phyloP scores from a whole-genome alignment of 768 basidiomycete genomes.

The Strobilomyces dryophilus region DNA sequence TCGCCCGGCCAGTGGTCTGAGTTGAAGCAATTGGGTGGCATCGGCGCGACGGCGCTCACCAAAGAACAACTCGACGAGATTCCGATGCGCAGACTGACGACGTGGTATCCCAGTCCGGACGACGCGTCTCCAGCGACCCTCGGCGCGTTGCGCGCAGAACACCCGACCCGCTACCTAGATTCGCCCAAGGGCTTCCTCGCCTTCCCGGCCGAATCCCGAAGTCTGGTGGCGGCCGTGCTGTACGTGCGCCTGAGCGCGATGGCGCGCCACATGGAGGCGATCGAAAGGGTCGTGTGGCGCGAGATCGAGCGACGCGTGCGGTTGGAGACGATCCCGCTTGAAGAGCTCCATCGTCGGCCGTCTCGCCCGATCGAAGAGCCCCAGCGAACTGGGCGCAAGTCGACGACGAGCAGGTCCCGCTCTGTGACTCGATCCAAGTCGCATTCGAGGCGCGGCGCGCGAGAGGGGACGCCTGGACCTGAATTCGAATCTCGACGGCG shows the following conservation, averaged over 20 bases:
- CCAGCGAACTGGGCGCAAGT: not conserved
- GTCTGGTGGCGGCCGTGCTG: slow-evolving; percentile 31
- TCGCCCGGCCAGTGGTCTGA: slow-evolving; percentile 34
- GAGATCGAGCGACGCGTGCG: slow-evolving; percentile 35
- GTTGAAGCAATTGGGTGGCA: slow-evolving; percentile 37
- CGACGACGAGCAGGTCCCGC: not conserved
- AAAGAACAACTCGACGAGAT: slow-evolving; percentile 37
- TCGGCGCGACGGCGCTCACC: slow-evolving; percentile 42
- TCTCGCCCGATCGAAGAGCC: not conserved
- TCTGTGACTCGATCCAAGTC: slow-evolving; percentile 9
- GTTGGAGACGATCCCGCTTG: slow-evolving; percentile 20
- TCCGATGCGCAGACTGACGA: slow-evolving; percentile 28
- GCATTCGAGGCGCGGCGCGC: slow-evolving; percentile 1
- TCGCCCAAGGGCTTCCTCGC: slow-evolving; percentile 32
- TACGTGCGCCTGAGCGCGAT: slow-evolving; percentile 32
- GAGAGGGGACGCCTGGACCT: not conserved
- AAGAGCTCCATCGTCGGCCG: slow-evolving; percentile 16
- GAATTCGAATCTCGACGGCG: no score
- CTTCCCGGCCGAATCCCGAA: slow-evolving; percentile 36
- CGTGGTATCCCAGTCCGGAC: slow-evolving; percentile 25
- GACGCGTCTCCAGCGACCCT: slow-evolving; percentile 27
- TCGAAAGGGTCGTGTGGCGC: slow-evolving; percentile 33
- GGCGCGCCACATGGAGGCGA: slow-evolving; percentile 35
- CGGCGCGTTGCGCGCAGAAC: slow-evolving; percentile 37
- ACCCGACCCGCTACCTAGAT: slow-evolving; percentile 35